phyloP scores from a whole-genome alignment of 306 rosid species.

The Canavalia ensiformis region DNA sequence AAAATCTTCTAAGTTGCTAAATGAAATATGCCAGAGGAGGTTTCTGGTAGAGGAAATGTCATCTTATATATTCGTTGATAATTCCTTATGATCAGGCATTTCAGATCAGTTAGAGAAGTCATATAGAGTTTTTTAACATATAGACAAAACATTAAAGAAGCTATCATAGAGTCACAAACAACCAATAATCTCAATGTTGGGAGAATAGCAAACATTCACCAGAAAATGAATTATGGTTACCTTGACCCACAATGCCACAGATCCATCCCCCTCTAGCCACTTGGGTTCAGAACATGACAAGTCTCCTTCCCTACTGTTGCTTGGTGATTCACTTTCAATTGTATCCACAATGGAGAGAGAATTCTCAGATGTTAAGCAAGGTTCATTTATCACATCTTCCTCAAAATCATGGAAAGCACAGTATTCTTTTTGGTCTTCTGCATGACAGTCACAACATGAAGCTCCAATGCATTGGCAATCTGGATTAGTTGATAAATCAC shows the following conservation, averaged over 20 bases:
- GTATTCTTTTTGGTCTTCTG: constrained; percentile 61
- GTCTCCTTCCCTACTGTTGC: constrained; percentile 73
- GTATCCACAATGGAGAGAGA: constrained; percentile 65
- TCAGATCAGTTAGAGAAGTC: constrained; percentile 29
- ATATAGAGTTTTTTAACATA: neutral
- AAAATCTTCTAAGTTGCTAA: constrained; percentile 23
- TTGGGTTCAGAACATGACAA: constrained; percentile 72
- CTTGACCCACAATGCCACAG: constrained; percentile 98
- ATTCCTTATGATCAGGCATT: constrained; percentile 29
- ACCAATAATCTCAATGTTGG: constrained; percentile 3
- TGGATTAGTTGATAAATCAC: constrained; percentile 52
- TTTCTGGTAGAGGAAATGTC: constrained; percentile 16
- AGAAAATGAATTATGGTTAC: constrained; percentile 55
- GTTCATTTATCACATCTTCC: constrained; percentile 60
- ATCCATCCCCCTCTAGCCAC: constrained; percentile 89
- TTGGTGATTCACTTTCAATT: constrained; percentile 70
- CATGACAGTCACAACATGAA: constrained; percentile 61
- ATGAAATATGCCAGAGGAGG: constrained; percentile 34
- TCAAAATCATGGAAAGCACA: constrained; percentile 65
- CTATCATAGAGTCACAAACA: constrained; percentile 13
- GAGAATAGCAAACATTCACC: constrained; percentile 14
- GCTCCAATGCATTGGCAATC: constrained; percentile 65
- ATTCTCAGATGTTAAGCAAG: constrained; percentile 62
- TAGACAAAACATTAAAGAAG: constrained; percentile 20
- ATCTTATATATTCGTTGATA: constrained; percentile 26